phyloP scores from a whole-genome alignment of 1,284 basidiomycete genomes.

The Cystobasidium sp. region DNA sequence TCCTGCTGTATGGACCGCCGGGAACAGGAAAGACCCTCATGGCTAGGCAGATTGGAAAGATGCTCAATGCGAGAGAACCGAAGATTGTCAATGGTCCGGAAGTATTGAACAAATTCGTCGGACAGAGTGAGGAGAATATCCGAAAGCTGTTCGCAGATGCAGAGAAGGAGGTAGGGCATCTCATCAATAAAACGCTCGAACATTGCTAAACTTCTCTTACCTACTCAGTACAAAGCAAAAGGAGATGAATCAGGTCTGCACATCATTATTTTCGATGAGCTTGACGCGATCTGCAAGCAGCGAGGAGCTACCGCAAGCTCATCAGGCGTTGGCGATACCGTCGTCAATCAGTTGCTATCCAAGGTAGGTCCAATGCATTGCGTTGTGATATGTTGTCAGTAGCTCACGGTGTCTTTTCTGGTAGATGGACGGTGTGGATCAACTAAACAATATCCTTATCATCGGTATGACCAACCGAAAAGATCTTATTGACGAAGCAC shows the following conservation, averaged over 20 bases:
- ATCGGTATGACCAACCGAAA: slow-evolving; percentile 99
- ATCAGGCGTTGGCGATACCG: slow-evolving; percentile 96
- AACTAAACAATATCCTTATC: slow-evolving; percentile 98
- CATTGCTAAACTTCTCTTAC: background rate
- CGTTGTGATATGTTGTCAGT: background rate
- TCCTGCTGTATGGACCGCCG: slow-evolving; percentile 92
- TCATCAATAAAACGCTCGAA: background rate
- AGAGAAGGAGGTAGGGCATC: slow-evolving; percentile 79
- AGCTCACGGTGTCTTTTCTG: background rate
- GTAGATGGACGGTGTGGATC: slow-evolving; percentile 99
- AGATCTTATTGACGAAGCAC: slow-evolving; percentile 99
- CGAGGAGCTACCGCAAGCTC: slow-evolving; percentile 80
- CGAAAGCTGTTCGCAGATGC: slow-evolving; percentile 97
- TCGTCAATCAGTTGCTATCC: slow-evolving; percentile 97
- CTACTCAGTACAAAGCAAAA: slow-evolving; percentile 87
- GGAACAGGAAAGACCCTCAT: slow-evolving; percentile 99
- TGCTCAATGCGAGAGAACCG: slow-evolving; percentile 97
- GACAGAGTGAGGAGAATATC: slow-evolving; percentile 98
- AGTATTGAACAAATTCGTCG: slow-evolving; percentile 96
- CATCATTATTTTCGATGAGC: slow-evolving; percentile 99
- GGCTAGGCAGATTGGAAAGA: slow-evolving; percentile 98
- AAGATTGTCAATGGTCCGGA: slow-evolving; percentile 99
- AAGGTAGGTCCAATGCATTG: slow-evolving; percentile 66
- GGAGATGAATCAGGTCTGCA: slow-evolving; percentile 97
- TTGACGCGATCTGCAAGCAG: slow-evolving; percentile 99